Percentiles rank a stretch among this genome's conserved stretches.
phyloP scores from a whole-genome alignment of 495 filamentous ascomycete genomes.

The Lentithecium fluviatile region DNA sequence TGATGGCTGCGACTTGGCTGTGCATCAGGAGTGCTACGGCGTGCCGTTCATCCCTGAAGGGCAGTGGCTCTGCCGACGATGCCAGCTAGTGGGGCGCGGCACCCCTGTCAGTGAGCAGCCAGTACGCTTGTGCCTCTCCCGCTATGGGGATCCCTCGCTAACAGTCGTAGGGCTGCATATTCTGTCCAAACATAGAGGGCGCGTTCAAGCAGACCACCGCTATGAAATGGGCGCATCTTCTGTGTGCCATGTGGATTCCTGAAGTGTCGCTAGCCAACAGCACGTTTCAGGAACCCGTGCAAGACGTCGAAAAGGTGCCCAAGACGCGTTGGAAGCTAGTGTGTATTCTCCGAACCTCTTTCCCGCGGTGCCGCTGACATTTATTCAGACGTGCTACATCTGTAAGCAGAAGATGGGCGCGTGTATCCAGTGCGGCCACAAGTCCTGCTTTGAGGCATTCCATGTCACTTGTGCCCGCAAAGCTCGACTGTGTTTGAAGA shows the following conservation, averaged over 20 bases:
- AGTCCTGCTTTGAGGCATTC: conserved; percentile 95
- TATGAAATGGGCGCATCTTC: conserved; percentile 91
- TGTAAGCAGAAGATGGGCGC: conserved; percentile 97
- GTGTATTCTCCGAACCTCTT: conserved; percentile 7
- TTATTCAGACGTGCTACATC: conserved; percentile 75
- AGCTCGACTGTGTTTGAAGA: conserved; percentile 86
- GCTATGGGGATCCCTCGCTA: conserved; percentile 14
- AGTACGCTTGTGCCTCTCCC: conserved; percentile 17
- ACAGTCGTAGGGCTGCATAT: conserved; percentile 75
- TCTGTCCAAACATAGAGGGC: conserved; percentile 95
- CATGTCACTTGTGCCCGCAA: conserved; percentile 94
- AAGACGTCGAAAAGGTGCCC: conserved; percentile 95
- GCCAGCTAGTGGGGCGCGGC: conserved; percentile 88
- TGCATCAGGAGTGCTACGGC: conserved; percentile 99
- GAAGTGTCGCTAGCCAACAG: conserved; percentile 95
- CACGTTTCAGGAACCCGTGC: conserved; percentile 96
- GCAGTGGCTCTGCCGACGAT: conserved; percentile 97
- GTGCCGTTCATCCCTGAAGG: conserved; percentile 98
- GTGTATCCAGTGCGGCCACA: conserved; percentile 97
- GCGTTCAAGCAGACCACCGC: conserved; percentile 98
- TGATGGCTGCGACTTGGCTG: conserved; percentile 94
- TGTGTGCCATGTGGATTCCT: conserved; percentile 98
- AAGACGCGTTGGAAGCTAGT: conserved; percentile 85
- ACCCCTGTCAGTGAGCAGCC: conserved; percentile 62
- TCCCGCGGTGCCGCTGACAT: conserved; percentile 14